Percentiles rank a stretch among this genome's conserved stretches.
These are phyloP conservation scores for Penicillium sp. DNA, from an alignment of 2,329 filamentous ascomycete genomes.

Conservation along the genomic window DNA sequence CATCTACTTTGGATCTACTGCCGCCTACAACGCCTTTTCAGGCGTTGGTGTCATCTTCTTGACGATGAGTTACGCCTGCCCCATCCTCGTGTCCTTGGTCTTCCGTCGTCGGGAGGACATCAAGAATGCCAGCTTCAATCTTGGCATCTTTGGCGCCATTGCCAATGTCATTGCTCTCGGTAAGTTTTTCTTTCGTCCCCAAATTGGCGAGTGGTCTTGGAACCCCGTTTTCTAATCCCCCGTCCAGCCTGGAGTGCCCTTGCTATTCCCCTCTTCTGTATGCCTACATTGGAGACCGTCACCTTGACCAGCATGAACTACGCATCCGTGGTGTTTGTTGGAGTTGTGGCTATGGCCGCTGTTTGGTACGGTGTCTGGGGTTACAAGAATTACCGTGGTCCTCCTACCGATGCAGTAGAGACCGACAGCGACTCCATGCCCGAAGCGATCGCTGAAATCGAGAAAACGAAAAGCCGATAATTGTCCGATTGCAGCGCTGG, in stretches of 20 bases:
- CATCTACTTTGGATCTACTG: constrained; percentile 76
- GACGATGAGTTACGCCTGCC: constrained; percentile 67
- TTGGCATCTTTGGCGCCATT: constrained; percentile 62
- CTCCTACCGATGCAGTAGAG: constrained; percentile 28
- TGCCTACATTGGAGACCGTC: constrained; percentile 58
- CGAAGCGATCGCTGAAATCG: constrained; percentile 9
- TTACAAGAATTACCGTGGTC: constrained; percentile 55
- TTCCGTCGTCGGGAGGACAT: constrained; percentile 62
- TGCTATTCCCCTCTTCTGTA: constrained; percentile 69
- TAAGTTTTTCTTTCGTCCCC: constrained; percentile 44
- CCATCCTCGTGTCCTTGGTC: constrained; percentile 63
- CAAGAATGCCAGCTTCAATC: constrained; percentile 43
- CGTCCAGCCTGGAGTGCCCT: constrained; percentile 60
- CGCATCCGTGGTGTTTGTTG: constrained; percentile 72
- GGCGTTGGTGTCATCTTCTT: constrained; percentile 78
- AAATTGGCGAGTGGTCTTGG: background rate
- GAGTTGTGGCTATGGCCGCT: constrained; percentile 61
- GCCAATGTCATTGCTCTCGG: constrained; percentile 66
- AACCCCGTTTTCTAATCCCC: constrained; percentile 4
- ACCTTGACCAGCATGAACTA: constrained; percentile 67
- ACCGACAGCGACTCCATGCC: constrained; percentile 12
- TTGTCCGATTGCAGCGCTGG: constrained; percentile 18
- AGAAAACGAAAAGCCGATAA: constrained; percentile 13
- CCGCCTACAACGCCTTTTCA: constrained; percentile 78
- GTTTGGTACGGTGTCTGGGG: constrained; percentile 72